Percentiles rank a stretch among this genome's conserved stretches.
These are phyloP conservation scores for Blastosporella zonata DNA, from an alignment of 1,284 basidiomycete genomes.

Conservation along the genomic window DNA sequence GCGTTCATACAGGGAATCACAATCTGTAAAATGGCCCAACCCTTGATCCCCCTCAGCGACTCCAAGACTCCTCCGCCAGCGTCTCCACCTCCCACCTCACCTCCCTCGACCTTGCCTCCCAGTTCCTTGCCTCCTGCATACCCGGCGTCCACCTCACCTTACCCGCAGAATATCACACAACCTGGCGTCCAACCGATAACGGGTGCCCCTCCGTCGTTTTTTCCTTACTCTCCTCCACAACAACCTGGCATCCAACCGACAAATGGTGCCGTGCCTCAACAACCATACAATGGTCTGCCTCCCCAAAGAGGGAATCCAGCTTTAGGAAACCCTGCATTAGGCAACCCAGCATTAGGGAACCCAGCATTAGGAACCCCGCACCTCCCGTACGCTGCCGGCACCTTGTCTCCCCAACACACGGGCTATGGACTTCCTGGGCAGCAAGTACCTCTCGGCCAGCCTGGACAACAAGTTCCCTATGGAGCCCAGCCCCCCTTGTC, in stretches of 20 bases:
- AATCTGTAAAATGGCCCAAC: conserved; percentile 6
- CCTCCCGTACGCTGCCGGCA: background rate
- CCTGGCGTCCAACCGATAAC: background rate
- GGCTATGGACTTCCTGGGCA: background rate
- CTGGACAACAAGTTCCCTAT: background rate
- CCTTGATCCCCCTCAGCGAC: background rate
- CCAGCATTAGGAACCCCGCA: background rate
- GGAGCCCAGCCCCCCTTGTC: background rate
- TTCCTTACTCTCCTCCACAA: no score
- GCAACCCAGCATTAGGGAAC: no score
- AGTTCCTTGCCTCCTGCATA: conserved; percentile 4
- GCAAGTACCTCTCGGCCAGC: background rate
- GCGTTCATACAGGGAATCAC: background rate
- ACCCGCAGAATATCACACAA: background rate
- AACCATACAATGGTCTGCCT: background rate
- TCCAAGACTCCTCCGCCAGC: conserved; percentile 5
- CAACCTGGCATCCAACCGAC: background rate
- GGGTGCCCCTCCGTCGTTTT: no score
- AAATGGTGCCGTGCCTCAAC: background rate
- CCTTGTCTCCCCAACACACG: background rate
- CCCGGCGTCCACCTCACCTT: background rate
- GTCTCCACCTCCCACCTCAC: background rate
- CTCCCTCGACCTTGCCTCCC: no score
- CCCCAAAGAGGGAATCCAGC: background rate
- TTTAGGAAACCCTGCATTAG: background rate